A percentile compares a stretch with the other conserved stretches of the same genome.
Evolutionary conservation across 306 rosid genomes (phyloP).

Genomic region (Cajanus cajan): DNA sequence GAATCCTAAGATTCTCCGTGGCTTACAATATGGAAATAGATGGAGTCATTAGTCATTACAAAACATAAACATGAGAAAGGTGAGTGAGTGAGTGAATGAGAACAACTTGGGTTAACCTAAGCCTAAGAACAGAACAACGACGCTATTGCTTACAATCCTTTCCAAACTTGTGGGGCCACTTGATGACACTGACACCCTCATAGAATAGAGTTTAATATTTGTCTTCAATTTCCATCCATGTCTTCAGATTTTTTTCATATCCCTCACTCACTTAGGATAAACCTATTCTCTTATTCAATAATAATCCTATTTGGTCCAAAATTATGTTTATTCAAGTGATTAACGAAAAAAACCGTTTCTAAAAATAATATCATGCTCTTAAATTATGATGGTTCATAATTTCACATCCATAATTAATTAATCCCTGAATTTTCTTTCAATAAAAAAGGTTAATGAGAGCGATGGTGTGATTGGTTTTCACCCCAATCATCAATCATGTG

Average conservation of each 20-base stretch:
- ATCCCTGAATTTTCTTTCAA: background rate
- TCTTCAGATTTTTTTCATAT: conserved; percentile 8
- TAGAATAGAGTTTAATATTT: background rate
- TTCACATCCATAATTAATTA: background rate
- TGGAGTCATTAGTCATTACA: background rate
- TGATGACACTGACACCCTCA: background rate
- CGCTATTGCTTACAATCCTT: background rate
- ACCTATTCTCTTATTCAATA: background rate
- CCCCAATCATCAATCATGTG: background rate
- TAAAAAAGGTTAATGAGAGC: background rate
- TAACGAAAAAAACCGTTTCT: background rate
- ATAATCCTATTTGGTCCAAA: background rate
- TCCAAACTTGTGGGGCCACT: conserved; percentile 31
- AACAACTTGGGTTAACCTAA: background rate
- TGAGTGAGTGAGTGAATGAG: background rate
- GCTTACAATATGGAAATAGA: background rate
- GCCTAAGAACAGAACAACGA: background rate
- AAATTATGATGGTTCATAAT: background rate
- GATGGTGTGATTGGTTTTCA: background rate
- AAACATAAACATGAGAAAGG: background rate
- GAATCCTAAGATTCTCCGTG: conserved; percentile 3
- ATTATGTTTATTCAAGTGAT: background rate
- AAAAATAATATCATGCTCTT: background rate
- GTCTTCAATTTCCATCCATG: conserved; percentile 17
- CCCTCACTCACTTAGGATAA: background rate